Evolutionary conservation across 106 monocot genomes (phyloP).

Genomic region (Acorus gramineus): DNA sequence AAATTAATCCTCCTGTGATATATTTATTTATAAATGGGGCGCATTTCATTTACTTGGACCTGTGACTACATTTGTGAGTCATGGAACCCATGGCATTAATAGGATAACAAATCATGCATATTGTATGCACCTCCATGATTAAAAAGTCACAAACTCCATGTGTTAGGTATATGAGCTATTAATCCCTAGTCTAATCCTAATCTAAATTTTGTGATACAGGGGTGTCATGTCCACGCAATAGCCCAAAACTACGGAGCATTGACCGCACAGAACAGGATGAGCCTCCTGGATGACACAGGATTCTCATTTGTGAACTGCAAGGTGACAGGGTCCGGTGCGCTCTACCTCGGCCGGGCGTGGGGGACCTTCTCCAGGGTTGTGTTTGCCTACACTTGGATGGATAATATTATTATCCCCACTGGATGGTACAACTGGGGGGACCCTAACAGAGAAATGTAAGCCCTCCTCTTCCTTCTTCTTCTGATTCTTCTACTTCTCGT

Average conservation of each 20-base stretch:
- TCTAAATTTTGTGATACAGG: conserved; percentile 12
- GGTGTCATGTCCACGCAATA: conserved; percentile 84
- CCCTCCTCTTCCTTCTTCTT: neutral
- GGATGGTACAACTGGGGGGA: conserved; percentile 97
- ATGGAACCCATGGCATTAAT: too few relatives aligned
- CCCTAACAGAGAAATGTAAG: conserved; percentile 75
- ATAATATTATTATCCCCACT: conserved; percentile 62
- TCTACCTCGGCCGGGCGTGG: conserved; percentile 88
- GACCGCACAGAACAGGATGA: conserved; percentile 87
- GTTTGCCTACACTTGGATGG: conserved; percentile 95
- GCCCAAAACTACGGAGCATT: conserved; percentile 64
- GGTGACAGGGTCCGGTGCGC: conserved; percentile 81
- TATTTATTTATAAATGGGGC: too few relatives aligned
- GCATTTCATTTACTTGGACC: too few relatives aligned
- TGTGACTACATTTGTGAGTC: too few relatives aligned
- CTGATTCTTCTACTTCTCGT: neutral
- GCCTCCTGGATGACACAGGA: conserved; percentile 78
- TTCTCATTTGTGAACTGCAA: conserved; percentile 93
- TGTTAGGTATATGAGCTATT: too few relatives aligned
- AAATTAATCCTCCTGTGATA: too few relatives aligned
- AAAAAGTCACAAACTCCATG: too few relatives aligned
- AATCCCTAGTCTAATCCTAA: too few relatives aligned
- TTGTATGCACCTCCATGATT: too few relatives aligned
- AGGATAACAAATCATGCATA: too few relatives aligned
- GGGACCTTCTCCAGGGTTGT: conserved; percentile 81